Base-by-base conservation (phyloP, 2,329 filamentous ascomycete species). In the Botrytis fragariae region DNA sequence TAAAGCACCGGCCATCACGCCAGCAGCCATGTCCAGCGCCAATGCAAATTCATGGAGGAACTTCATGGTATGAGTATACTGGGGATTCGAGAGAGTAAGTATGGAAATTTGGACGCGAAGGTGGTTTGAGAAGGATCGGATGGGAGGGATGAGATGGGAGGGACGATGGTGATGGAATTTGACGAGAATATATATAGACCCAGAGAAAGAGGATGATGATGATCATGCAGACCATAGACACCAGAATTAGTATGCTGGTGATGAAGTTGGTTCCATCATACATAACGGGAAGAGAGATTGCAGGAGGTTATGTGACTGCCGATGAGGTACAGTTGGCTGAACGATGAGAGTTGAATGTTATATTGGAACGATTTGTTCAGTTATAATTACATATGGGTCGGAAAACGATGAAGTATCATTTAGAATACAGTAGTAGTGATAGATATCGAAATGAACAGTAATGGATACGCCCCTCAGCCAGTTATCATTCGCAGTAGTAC, bases 211-310 rank as follows among this genome's bases (percentile, higher is more conserved):
- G 12, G 20, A 71, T 1, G 20, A 64, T n/a, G 14, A 42, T 54
- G 4, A 71, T 57, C 32, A 42, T 35, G 59, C 12, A 39, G 29
- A n/a, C 29, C 3, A 32, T 37, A 0, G 22, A 22, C 25, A 39
- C 35, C 4, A 39, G 8, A 18, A 51, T 8, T 9, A 71, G 32
- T 22, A 51, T 29, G 29, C n/a, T 29, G 2, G 22, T 39, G 32
- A 64, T 32, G 59, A n/a, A 25, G n/a, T 48, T 64, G 18, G 69
- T 45, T 32, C 18, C 59, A 64, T 71, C 32, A n/a, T 64, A 71
- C 69, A 51, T 51, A 64, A 51, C 42, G 39, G 59, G 22, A 62
- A 25, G 18, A 8, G 9, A 29, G 5, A n/a, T 51, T 63, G 7
- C 6, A 29, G 3, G 14, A 44, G 29, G 9, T 16, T 69, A 25